A percentile compares a stretch with the other conserved stretches of the same genome.
Conservation (phyloP, 257 asterid genomes). For the Fraxinus americana region DNA sequence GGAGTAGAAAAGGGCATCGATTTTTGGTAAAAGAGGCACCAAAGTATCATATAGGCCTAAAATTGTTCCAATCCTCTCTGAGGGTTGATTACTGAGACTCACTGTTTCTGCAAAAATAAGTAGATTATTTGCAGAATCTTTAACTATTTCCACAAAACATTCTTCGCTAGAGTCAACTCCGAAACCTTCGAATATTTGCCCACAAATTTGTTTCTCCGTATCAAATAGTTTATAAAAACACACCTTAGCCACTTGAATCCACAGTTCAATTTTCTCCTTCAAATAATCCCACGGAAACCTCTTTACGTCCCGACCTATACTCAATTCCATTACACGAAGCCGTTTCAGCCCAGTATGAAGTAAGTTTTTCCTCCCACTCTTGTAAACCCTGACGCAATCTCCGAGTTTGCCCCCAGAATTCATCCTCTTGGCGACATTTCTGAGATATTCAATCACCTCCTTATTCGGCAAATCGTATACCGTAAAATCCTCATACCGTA, state of each 20-base stretch:
- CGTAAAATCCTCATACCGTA: conserved; percentile 32
- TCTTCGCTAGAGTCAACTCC: conserved; percentile 24
- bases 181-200: no score
- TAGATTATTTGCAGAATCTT: conserved; percentile 30
- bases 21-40: conserved; percentile 26
- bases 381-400: no score
- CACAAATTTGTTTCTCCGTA: no score
- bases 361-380: no score
- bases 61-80: conserved; percentile 31
- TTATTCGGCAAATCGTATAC: conserved; percentile 23
- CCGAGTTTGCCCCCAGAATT: no score
- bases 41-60: conserved; percentile 34
- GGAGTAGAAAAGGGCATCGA: conserved; percentile 26
- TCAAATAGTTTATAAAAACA: no score
- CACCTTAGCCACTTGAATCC: conserved; percentile 41
- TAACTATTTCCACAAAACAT: conserved; percentile 46
- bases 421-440: no score
- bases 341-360: no score
- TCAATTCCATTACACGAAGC: no score
- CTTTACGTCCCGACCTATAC: no score
- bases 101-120: conserved; percentile 35
- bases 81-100: conserved; percentile 28
- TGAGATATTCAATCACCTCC: conserved; percentile 21
- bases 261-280: conserved; percentile 41
- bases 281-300: no score